These are phyloP conservation scores for Vitis rotundifolia DNA, from an alignment of 164 flowering plant species.

Conservation along the genomic window DNA sequence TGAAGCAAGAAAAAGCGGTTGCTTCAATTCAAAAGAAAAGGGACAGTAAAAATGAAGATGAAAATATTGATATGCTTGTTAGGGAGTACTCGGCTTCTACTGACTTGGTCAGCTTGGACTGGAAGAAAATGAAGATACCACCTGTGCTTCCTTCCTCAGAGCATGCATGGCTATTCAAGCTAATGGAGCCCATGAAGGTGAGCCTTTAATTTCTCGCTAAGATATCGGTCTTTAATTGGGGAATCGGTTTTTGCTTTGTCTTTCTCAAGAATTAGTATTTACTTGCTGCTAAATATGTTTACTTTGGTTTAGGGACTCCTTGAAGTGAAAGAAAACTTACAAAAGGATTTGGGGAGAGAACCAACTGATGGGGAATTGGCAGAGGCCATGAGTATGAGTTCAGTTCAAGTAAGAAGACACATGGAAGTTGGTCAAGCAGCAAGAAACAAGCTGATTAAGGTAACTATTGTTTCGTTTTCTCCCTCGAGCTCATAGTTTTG, in stretches of 20 bases:
- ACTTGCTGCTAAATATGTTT: constrained; percentile 8
- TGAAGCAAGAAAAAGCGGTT: constrained; percentile 27
- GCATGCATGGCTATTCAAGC: constrained; percentile 80
- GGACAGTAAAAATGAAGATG: constrained; percentile 30
- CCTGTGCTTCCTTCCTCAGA: constrained; percentile 88
- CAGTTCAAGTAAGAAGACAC: constrained; percentile 43
- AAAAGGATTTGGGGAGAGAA: constrained; percentile 50
- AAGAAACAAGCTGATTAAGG: constrained; percentile 89
- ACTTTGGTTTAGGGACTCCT: constrained; percentile 48
- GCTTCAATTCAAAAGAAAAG: constrained; percentile 17
- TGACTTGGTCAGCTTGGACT: constrained; percentile 74
- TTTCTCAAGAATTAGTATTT: neutral
- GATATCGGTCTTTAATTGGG: no score
- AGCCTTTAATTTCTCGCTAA: neutral
- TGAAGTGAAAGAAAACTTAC: constrained; percentile 57
- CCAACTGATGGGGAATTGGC: constrained; percentile 78
- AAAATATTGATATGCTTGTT: constrained; percentile 61
- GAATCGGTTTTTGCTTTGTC: neutral
- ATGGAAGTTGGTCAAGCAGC: constrained; percentile 85
- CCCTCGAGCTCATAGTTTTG: no score
- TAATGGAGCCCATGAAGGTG: constrained; percentile 96
- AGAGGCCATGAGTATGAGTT: constrained; percentile 52
- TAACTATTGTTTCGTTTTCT: constrained; percentile 13
- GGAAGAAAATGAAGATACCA: constrained; percentile 98
- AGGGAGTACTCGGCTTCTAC: constrained; percentile 71